phyloP scores from a whole-genome alignment of 2,329 filamentous ascomycete species.

The Corynespora cassiicola region DNA sequence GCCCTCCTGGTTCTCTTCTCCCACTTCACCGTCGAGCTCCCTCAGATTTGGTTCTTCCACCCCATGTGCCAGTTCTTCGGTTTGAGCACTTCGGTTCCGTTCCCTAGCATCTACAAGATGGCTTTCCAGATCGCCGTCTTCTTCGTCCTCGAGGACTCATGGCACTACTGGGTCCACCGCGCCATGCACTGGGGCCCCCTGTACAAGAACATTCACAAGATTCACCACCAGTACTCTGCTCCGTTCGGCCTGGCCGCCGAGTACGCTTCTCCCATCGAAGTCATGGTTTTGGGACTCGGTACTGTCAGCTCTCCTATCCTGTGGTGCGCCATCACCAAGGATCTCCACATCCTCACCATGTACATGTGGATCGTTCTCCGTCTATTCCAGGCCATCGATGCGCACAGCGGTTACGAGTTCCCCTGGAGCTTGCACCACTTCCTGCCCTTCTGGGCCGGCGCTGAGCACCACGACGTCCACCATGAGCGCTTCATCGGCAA shows the following conservation, averaged over 20 bases:
- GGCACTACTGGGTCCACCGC: conserved; percentile 98
- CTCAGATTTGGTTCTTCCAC: conserved; percentile 99
- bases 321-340: conserved; percentile 81
- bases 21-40: conserved; percentile 97
- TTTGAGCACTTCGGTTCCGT: conserved; percentile 85
- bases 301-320: conserved; percentile 82
- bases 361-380: conserved; percentile 94
- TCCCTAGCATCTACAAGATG: conserved; percentile 86
- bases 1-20: conserved; percentile 89
- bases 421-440: conserved; percentile 96
- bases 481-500: conserved; percentile 99
- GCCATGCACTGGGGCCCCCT: conserved; percentile 91
- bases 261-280: conserved; percentile 96
- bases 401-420: conserved; percentile 98
- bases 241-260: conserved; percentile 96
- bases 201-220: conserved; percentile 97
- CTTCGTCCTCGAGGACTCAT: conserved; percentile 94
- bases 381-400: conserved; percentile 96
- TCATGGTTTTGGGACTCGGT: conserved; percentile 90
- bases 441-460: conserved; percentile 97
- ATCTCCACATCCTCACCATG: conserved; percentile 97
- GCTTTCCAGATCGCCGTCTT: conserved; percentile 89
- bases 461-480: conserved; percentile 94
- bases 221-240: conserved; percentile 98
- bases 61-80: conserved; percentile 93